A percentile compares a stretch with the other conserved stretches of the same genome.
Evolutionary conservation across 441 rosid genomes (phyloP).

Genomic region (Euphorbia schlechtendalii): DNA sequence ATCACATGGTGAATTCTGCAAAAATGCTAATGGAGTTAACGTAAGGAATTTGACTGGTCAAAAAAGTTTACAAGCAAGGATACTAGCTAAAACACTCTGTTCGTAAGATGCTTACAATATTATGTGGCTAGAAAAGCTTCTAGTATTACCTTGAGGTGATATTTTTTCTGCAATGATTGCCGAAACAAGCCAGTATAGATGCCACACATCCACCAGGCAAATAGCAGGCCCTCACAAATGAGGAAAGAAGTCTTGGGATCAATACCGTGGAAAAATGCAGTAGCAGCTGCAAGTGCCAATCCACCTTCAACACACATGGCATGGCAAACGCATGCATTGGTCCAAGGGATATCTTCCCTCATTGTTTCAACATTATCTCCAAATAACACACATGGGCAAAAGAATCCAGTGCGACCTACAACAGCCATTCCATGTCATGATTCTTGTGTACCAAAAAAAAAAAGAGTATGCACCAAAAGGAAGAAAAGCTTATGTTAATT

Average conservation of each 20-base stretch:
- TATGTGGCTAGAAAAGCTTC: too few relatives aligned
- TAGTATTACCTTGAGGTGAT: conserved; percentile 70
- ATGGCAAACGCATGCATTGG: conserved; percentile 73
- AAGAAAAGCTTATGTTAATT: too few relatives aligned
- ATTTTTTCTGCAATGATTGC: conserved; percentile 68
- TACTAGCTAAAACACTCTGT: too few relatives aligned
- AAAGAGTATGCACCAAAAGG: too few relatives aligned
- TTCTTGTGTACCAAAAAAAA: too few relatives aligned
- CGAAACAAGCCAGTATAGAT: conserved; percentile 76
- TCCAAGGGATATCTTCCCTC: conserved; percentile 67
- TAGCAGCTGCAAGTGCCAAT: conserved; percentile 57
- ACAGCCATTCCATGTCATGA: background rate
- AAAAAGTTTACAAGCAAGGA: too few relatives aligned
- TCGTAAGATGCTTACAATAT: too few relatives aligned
- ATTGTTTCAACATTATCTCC: conserved; percentile 69
- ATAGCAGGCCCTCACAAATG: conserved; percentile 64
- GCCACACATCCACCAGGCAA: conserved; percentile 89
- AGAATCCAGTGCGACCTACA: conserved; percentile 70
- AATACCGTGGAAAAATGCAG: conserved; percentile 58
- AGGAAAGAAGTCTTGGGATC: conserved; percentile 71
- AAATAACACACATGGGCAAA: conserved; percentile 78
- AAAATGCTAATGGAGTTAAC: too few relatives aligned
- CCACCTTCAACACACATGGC: conserved; percentile 88
- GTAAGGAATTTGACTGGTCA: too few relatives aligned
- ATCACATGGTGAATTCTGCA: conserved; percentile 81